Evolutionary conservation across 192 early-diverging fungal genomes (phyloP).

Genomic region (Rhizophagus prolifer): DNA sequence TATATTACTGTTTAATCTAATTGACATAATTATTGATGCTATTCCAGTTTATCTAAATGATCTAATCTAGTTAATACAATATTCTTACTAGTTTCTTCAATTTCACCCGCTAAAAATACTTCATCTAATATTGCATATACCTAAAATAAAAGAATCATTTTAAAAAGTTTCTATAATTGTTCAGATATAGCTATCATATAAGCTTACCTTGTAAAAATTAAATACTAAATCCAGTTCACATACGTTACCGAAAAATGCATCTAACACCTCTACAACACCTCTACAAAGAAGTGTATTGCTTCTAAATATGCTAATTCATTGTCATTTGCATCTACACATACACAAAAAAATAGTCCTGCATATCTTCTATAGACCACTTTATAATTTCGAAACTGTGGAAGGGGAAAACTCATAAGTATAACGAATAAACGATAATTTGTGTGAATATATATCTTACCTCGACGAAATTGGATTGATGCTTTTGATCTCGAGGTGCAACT

Average conservation of each 20-base stretch:
- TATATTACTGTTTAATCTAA: background rate
- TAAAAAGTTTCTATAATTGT: background rate
- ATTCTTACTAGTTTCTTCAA: slow-evolving; percentile 92
- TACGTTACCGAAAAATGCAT: slow-evolving; percentile 98
- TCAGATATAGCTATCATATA: background rate
- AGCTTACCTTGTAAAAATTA: slow-evolving; percentile 86
- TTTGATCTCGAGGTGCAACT: slow-evolving; percentile 94
- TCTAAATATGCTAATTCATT: slow-evolving; percentile 95
- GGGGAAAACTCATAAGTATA: slow-evolving; percentile 2
- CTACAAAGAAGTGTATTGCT: slow-evolving; percentile 98
- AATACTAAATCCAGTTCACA: slow-evolving; percentile 98
- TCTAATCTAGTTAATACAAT: slow-evolving; percentile 73
- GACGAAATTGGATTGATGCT: slow-evolving; percentile 96
- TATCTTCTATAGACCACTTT: slow-evolving; percentile 98
- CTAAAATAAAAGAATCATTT: slow-evolving; percentile 34
- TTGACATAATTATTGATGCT: slow-evolving; percentile 7
- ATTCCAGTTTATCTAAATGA: slow-evolving; percentile 73
- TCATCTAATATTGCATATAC: slow-evolving; percentile 98
- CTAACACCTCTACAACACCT: slow-evolving; percentile 98
- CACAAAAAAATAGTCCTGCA: slow-evolving; percentile 98
- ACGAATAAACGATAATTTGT: slow-evolving; percentile 53
- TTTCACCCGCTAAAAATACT: slow-evolving; percentile 96
- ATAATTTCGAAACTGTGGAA: slow-evolving; percentile 85
- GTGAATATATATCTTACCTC: slow-evolving; percentile 60
- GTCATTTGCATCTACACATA: slow-evolving; percentile 98